Percentiles rank a stretch among this genome's conserved stretches.
phyloP scores from a whole-genome alignment of 2,329 filamentous ascomycete genomes.

The Aureobasidium subglaciale region DNA sequence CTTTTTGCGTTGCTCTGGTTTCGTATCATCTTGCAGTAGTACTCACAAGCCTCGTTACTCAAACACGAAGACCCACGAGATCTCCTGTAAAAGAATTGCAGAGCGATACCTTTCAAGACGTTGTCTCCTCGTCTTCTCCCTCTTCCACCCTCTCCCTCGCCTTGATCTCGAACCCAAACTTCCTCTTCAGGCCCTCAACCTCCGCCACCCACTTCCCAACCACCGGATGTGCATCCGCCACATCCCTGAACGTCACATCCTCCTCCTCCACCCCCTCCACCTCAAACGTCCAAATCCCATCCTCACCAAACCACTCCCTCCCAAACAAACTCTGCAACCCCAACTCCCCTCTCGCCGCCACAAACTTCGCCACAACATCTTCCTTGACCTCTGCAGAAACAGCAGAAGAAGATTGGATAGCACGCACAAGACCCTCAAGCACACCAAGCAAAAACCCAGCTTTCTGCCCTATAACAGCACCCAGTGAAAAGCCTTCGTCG shows the following conservation, averaged over 20 bases:
- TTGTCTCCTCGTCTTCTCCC: background rate
- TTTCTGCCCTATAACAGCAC: conserved; percentile 68
- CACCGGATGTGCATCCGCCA: conserved; percentile 62
- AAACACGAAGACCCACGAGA: too few species aligned
- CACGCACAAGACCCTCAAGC: conserved; percentile 61
- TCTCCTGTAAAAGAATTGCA: too few species aligned
- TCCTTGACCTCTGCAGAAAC: conserved; percentile 25
- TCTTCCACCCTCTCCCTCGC: background rate
- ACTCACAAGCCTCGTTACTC: too few species aligned
- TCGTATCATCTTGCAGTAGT: too few species aligned
- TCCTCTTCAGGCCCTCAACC: conserved; percentile 36
- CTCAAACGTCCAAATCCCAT: conserved; percentile 64
- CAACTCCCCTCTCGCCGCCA: conserved; percentile 33
- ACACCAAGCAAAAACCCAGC: conserved; percentile 71
- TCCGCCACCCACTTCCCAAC: conserved; percentile 53
- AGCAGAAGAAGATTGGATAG: conserved; percentile 21
- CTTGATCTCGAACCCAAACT: conserved; percentile 32
- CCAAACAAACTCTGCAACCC: conserved; percentile 56
- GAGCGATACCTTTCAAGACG: background rate
- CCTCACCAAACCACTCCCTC: conserved; percentile 57
- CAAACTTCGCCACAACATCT: conserved; percentile 21
- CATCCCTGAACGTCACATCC: conserved; percentile 51
- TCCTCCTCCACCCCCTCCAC: conserved; percentile 29
- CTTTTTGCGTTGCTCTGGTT: too few species aligned
- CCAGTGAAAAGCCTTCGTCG: conserved; percentile 81